phyloP scores from a whole-genome alignment of 2,329 filamentous ascomycete species.

The Fusarium abutilonis region DNA sequence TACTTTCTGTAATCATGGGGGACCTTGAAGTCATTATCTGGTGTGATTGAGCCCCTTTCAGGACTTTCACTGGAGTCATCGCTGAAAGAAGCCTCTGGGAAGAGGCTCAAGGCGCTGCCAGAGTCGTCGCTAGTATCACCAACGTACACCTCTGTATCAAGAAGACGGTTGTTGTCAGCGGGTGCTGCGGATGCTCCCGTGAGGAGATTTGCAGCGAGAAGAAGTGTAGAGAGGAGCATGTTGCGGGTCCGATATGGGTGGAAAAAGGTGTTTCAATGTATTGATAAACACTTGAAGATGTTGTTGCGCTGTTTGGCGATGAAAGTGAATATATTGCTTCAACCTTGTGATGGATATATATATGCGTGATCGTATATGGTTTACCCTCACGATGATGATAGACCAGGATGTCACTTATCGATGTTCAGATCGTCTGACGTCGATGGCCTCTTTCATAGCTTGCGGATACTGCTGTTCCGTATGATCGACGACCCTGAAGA shows the following conservation, averaged over 20 bases:
- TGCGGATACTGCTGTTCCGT: slow-evolving; percentile 24
- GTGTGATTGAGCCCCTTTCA: not conserved
- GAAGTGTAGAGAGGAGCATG: slow-evolving; percentile 35
- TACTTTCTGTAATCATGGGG: not conserved
- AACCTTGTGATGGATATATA: not conserved
- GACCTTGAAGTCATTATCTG: slow-evolving; percentile 6
- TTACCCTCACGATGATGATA: not conserved
- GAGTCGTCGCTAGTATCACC: not conserved
- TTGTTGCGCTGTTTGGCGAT: not conserved
- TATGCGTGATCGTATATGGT: no score
- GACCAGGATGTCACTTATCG: not conserved
- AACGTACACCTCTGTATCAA: not conserved
- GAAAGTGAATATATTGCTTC: not conserved
- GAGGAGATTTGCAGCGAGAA: slow-evolving; percentile 15
- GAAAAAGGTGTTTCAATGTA: not conserved
- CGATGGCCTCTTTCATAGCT: not conserved
- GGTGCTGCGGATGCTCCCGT: slow-evolving; percentile 17
- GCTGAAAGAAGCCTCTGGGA: not conserved
- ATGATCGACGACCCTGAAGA: slow-evolving; percentile 21
- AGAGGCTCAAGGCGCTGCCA: not conserved
- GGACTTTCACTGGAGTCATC: not conserved
- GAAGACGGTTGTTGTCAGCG: not conserved
- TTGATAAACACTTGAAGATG: not conserved
- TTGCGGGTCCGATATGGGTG: not conserved
- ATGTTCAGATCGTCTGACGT: slow-evolving; percentile 2